These are phyloP conservation scores for Croton setiger DNA, from an alignment of 441 rosid species.

Conservation along the genomic window DNA sequence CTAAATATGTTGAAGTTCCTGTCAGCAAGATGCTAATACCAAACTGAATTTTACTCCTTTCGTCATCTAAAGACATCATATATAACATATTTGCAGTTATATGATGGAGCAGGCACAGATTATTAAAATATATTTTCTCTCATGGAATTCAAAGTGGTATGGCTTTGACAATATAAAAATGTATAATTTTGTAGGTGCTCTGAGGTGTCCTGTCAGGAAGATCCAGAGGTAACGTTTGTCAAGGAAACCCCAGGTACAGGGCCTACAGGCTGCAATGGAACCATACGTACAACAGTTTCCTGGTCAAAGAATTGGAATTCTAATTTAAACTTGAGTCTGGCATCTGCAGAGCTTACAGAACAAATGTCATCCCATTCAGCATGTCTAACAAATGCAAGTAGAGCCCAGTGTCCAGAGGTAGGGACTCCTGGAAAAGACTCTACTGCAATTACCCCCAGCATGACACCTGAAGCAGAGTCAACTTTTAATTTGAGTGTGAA, in stretches of 20 bases:
- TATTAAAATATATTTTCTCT: background rate
- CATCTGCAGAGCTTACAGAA: slow-evolving; percentile 46
- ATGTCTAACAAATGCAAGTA: slow-evolving; percentile 33
- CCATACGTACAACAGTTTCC: slow-evolving; percentile 47
- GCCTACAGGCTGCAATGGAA: slow-evolving; percentile 29
- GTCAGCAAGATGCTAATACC: background rate
- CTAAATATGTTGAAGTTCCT: background rate
- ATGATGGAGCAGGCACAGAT: background rate
- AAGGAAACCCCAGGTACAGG: slow-evolving; percentile 54
- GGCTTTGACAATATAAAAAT: slow-evolving; percentile 7
- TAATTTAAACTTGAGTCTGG: slow-evolving; percentile 46
- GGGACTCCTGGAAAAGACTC: slow-evolving; percentile 51
- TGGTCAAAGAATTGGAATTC: slow-evolving; percentile 47
- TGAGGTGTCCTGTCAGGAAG: slow-evolving; percentile 44
- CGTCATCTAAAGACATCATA: background rate
- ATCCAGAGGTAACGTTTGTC: slow-evolving; percentile 47
- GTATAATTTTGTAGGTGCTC: slow-evolving; percentile 46
- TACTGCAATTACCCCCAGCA: slow-evolving; percentile 29
- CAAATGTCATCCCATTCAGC: slow-evolving; percentile 38
- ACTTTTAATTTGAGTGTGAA: slow-evolving; percentile 59
- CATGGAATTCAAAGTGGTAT: background rate
- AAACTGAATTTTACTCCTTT: background rate
- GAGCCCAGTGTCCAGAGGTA: slow-evolving; percentile 29
- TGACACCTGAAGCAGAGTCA: slow-evolving; percentile 48
- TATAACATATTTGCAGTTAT: background rate